Conservation (phyloP, 2,329 filamentous ascomycete genomes). For the Penicillium fuscoglaucum region DNA sequence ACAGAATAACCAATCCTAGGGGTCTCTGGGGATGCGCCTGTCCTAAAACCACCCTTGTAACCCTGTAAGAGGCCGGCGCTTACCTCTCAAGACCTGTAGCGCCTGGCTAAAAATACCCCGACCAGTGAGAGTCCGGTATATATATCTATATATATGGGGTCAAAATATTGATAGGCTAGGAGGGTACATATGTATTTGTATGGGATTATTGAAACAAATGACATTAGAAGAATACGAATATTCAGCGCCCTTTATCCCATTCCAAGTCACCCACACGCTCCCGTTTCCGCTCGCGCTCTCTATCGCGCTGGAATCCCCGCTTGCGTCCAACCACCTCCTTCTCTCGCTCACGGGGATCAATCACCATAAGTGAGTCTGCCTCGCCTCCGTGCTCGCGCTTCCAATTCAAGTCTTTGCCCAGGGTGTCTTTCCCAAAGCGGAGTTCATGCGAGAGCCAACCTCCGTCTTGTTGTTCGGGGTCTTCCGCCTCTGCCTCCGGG, state of each 20-base stretch:
- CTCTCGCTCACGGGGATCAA: conserved; percentile 84
- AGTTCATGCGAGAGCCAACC: conserved; percentile 87
- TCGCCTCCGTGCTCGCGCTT: conserved; percentile 90
- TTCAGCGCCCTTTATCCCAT: conserved; percentile 34
- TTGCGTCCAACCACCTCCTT: conserved; percentile 65
- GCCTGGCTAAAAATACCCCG: not conserved
- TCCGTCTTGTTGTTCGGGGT: conserved; percentile 51
- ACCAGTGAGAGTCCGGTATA: not conserved
- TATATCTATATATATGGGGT: not conserved
- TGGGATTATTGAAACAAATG: not conserved
- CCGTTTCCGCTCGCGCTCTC: conserved; percentile 40
- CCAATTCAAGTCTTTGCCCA: conserved; percentile 89
- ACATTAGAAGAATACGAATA: not conserved
- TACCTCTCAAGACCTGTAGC: not conserved
- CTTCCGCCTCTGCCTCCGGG: conserved; percentile 33
- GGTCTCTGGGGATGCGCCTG: not conserved
- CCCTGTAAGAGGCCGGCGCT: too few species aligned
- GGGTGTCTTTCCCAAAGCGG: conserved; percentile 81
- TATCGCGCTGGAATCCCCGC: conserved; percentile 50
- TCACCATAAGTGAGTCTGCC: conserved; percentile 68
- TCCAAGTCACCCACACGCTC: conserved; percentile 37
- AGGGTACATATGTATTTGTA: not conserved
- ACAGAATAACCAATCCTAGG: not conserved
- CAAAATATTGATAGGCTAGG: not conserved
- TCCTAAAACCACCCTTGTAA: not conserved